A percentile compares a stretch with the other conserved stretches of the same genome.
Evolutionary conservation across 2,329 filamentous ascomycete species (phyloP).

Genomic region (Diplodia intermedia): DNA sequence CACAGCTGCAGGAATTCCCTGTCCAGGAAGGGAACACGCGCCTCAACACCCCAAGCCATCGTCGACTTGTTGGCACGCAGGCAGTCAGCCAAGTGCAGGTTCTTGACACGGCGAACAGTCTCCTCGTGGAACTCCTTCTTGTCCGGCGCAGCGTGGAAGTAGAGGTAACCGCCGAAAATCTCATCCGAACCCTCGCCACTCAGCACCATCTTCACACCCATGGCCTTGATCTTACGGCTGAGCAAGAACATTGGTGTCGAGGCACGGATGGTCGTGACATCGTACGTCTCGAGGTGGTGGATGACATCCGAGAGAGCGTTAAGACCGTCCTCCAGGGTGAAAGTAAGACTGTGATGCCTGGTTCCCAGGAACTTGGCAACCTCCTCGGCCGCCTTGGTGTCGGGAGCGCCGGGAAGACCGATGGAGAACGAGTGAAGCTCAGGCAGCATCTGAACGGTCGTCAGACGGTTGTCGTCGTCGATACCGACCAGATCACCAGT

Average conservation of each 20-base stretch:
- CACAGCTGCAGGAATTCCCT: slow-evolving; percentile 92
- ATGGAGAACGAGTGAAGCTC: slow-evolving; percentile 99
- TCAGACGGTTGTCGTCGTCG: slow-evolving; percentile 88
- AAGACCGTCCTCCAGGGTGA: slow-evolving; percentile 95
- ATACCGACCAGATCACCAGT: slow-evolving; percentile 80
- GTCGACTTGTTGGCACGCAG: slow-evolving; percentile 99
- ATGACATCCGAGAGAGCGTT: slow-evolving; percentile 98
- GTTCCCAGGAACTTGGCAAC: slow-evolving; percentile 97
- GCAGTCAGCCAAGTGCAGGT: slow-evolving; percentile 95
- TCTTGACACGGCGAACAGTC: slow-evolving; percentile 92
- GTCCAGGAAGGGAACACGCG: slow-evolving; percentile 96
- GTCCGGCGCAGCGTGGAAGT: slow-evolving; percentile 94
- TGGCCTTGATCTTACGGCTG: slow-evolving; percentile 98
- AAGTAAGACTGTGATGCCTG: slow-evolving; percentile 97
- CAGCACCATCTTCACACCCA: slow-evolving; percentile 99
- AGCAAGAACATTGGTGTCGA: slow-evolving; percentile 99
- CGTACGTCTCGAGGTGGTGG: slow-evolving; percentile 96
- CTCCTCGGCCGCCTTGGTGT: slow-evolving; percentile 88
- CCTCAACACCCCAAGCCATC: slow-evolving; percentile 96
- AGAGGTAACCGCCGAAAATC: slow-evolving; percentile 97
- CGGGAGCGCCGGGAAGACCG: slow-evolving; percentile 88
- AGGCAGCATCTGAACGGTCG: slow-evolving; percentile 87
- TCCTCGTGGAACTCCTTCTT: slow-evolving; percentile 94
- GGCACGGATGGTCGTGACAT: slow-evolving; percentile 97
- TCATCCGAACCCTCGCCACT: slow-evolving; percentile 97